A percentile compares a stretch with the other conserved stretches of the same genome.
phyloP scores from a whole-genome alignment of 2,329 filamentous ascomycete genomes.

The Elsinoe fawcettii region DNA sequence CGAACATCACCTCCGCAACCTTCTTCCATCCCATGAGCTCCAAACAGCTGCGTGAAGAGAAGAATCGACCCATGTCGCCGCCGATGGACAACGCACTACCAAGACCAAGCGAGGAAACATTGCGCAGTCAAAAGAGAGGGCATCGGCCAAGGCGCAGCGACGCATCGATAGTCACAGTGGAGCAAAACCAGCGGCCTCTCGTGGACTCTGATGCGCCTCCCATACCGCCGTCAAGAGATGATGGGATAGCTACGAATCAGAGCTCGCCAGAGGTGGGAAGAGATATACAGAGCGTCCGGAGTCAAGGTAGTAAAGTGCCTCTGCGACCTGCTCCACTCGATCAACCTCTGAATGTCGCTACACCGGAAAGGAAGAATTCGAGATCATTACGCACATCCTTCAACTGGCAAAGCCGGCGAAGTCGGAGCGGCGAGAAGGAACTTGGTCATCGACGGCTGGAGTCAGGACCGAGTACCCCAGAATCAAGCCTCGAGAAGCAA shows the following conservation, averaged over 20 bases:
- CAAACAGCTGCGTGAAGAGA: constrained; percentile 55
- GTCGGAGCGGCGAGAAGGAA: constrained; percentile 15
- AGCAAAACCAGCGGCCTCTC: constrained; percentile 28
- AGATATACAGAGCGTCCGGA: constrained; percentile 37
- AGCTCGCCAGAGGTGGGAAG: constrained; percentile 9
- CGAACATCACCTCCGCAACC: constrained; percentile 76
- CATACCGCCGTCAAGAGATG: constrained; percentile 62
- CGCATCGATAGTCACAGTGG: constrained; percentile 44
- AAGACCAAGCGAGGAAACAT: constrained; percentile 21
- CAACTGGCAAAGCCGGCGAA: constrained; percentile 17
- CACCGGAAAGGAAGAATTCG: constrained; percentile 42
- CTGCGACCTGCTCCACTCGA: constrained; percentile 37
- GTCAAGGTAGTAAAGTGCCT: constrained; percentile 71
- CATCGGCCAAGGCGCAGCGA: constrained; percentile 52
- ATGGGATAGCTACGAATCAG: constrained; percentile 55
- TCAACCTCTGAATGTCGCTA: constrained; percentile 32
- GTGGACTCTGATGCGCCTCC: constrained; percentile 39
- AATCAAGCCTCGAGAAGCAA: constrained; percentile 46
- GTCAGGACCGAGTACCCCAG: constrained; percentile 69
- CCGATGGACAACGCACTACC: constrained; percentile 23
- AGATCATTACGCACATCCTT: constrained; percentile 39
- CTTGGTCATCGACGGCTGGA: constrained; percentile 71
- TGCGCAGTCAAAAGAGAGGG: constrained; percentile 27
- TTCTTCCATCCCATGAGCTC: constrained; percentile 98
- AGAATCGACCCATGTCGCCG: constrained; percentile 22